These are phyloP conservation scores for Phytopythium kandeliae DNA, from an alignment of 352 stramenopile genomes.

Conservation along the genomic window DNA sequence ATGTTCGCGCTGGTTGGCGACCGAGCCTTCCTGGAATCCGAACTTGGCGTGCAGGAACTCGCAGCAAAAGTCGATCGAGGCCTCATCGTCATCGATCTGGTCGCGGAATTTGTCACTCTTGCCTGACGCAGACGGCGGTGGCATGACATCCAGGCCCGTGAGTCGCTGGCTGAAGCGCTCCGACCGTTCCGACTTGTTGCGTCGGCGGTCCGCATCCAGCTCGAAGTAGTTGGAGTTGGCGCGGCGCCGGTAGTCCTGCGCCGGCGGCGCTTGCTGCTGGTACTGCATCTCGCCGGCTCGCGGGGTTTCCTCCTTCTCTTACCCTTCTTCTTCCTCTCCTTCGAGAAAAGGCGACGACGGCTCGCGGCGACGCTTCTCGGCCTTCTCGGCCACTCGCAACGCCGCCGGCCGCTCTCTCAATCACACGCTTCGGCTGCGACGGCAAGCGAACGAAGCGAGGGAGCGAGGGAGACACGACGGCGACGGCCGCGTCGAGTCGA, in stretches of 20 bases:
- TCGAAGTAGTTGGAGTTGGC: constrained; percentile 85
- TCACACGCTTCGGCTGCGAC: too few species aligned
- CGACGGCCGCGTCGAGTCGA: not conserved
- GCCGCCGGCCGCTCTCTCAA: not conserved
- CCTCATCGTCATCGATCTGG: constrained; percentile 62
- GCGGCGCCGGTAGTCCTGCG: constrained; percentile 34
- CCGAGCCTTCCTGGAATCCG: constrained; percentile 78
- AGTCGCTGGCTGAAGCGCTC: constrained; percentile 54
- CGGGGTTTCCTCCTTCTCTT: not conserved
- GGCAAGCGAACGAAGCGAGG: too few species aligned
- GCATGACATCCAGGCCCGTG: constrained; percentile 48
- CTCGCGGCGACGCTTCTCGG: too few species aligned
- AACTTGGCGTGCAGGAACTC: constrained; percentile 79
- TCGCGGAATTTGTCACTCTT: constrained; percentile 27
- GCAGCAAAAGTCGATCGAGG: constrained; percentile 78
- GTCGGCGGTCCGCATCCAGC: constrained; percentile 61
- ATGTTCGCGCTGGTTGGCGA: constrained; percentile 81
- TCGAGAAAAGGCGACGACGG: not conserved
- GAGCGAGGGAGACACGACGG: too few species aligned
- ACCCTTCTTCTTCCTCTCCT: not conserved
- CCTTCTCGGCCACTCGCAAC: not conserved
- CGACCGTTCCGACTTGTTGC: constrained; percentile 64
- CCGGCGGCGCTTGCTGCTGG: not conserved
- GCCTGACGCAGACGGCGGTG: constrained; percentile 1
- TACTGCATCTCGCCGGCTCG: constrained; percentile 7